Base-by-base conservation (phyloP, 169 alveolate genomes). In the Eimeria sp. region DNA sequence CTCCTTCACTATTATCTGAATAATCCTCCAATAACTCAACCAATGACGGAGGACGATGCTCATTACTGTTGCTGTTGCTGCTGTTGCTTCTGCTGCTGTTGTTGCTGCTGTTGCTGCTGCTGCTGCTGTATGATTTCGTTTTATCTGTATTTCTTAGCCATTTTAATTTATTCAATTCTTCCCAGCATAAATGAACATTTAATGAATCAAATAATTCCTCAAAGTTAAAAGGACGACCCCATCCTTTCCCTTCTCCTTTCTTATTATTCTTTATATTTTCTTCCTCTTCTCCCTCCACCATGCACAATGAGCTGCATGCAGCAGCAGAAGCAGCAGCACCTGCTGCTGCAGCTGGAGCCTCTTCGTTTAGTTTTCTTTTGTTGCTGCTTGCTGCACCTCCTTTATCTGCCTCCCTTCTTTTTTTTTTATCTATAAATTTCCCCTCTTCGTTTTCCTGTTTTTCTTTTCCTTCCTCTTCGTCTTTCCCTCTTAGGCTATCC, bases 151-250 rank as follows among this genome's bases (percentile, higher is more conserved):
- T 6, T 22, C 6, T 10, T 6, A 70, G 73, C 91, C 91, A 83
- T 16, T 83, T 40, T 20, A 83, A 30, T 9, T 27, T 61, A 4
- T 25, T 27, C 91, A 73, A 83, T n/a, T 83, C 65, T 40, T 83
- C 76, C 54, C 58, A 83, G 27, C 91, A 83, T n/a, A 83, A 83
- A 27, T 83, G 7, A 49, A 83, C 91, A 3, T 83, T 51, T 27
- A 49, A 18, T 2, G 30, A n/a, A 9, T 49, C 13, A 57, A 83
- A 83, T 63, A 83, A 27, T 7, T 6, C 9, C 2, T 1, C 45
- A 73, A 49, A 83, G 13, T 83, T 51, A 40, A 83, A 83, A 3
- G 73, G 27, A 13, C 91, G 25, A 7, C 91, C 91, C 73, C 91
- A 83, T 6, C 91, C 73, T 4, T 5, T 49, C 40, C 16, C 43